A percentile compares a stretch with the other conserved stretches of the same genome.
Evolutionary conservation across 225 moss, liverwort and hornwort species (phyloP).

Genomic region (Straminergon stramineum): DNA sequence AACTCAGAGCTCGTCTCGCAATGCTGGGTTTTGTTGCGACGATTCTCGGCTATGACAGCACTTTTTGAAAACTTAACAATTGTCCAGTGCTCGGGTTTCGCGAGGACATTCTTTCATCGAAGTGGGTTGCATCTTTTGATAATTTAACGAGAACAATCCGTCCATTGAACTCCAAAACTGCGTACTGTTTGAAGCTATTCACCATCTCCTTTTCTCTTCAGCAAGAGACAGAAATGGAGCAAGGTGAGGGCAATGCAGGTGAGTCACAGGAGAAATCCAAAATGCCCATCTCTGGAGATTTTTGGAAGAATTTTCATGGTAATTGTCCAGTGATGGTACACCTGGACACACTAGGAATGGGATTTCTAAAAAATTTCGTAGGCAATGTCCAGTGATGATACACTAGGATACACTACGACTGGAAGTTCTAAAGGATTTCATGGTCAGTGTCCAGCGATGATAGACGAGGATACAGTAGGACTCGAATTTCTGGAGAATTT

Average conservation of each 20-base stretch:
- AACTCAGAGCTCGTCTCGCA: no score
- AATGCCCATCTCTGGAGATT: neutral
- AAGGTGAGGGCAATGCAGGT: slow-evolving; percentile 11
- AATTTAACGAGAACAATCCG: neutral
- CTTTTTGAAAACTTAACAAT: no score
- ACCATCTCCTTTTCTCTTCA: neutral
- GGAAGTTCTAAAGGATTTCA: no score
- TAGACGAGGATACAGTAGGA: no score
- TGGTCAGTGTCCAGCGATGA: no score
- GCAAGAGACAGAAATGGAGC: neutral
- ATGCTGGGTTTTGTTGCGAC: no score
- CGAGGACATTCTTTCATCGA: neutral
- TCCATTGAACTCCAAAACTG: neutral
- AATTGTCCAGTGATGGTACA: neutral
- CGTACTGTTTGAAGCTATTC: neutral
- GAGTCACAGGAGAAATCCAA: neutral
- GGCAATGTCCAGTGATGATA: neutral
- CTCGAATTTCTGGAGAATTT: neutral
- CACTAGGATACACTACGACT: neutral
- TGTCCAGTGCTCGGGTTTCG: neutral
- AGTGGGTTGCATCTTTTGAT: neutral
- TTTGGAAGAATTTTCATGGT: neutral
- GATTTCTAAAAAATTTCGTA: neutral
- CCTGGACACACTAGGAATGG: neutral
- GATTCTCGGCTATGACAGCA: no score